A percentile compares a stretch with the other conserved stretches of the same genome.
phyloP scores from a whole-genome alignment of 2,329 filamentous ascomycete genomes.

The Monilinia fructicola region DNA sequence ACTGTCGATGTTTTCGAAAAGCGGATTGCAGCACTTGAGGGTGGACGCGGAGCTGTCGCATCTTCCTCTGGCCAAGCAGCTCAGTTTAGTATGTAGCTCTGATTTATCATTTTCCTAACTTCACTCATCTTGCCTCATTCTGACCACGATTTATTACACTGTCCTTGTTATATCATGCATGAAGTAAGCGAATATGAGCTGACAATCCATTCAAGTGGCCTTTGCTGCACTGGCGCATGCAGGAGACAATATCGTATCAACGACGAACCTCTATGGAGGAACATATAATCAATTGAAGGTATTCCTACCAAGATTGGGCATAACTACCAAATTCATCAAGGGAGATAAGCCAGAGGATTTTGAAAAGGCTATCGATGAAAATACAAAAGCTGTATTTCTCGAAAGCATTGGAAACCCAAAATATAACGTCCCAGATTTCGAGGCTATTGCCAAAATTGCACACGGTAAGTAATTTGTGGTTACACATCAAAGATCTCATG shows the following conservation, averaged over 20 bases:
- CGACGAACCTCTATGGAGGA: slow-evolving; percentile 87
- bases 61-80: slow-evolving; percentile 84
- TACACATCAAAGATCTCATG: neutral
- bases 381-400: slow-evolving; percentile 87
- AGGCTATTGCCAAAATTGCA: slow-evolving; percentile 80
- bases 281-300: slow-evolving; percentile 98
- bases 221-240: slow-evolving; percentile 76
- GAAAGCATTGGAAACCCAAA: slow-evolving; percentile 87
- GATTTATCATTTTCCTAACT: neutral
- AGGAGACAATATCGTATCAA: slow-evolving; percentile 91
- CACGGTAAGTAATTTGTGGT: slow-evolving; percentile 47
- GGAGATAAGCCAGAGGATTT: slow-evolving; percentile 79
- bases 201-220: slow-evolving; percentile 44
- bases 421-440: slow-evolving; percentile 93
- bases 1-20: slow-evolving; percentile 96
- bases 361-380: slow-evolving; percentile 79
- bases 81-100: slow-evolving; percentile 63
- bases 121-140: neutral
- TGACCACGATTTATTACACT: neutral
- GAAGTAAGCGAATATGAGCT: slow-evolving; percentile 1
- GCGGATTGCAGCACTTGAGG: slow-evolving; percentile 90
- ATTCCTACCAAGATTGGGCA: slow-evolving; percentile 76
- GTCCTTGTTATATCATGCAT: neutral
- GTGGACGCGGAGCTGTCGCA: slow-evolving; percentile 81
- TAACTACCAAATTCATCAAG: slow-evolving; percentile 81